phyloP scores from a whole-genome alignment of 108 stramenopile species.

The Pseudonitzschia multistriata region DNA sequence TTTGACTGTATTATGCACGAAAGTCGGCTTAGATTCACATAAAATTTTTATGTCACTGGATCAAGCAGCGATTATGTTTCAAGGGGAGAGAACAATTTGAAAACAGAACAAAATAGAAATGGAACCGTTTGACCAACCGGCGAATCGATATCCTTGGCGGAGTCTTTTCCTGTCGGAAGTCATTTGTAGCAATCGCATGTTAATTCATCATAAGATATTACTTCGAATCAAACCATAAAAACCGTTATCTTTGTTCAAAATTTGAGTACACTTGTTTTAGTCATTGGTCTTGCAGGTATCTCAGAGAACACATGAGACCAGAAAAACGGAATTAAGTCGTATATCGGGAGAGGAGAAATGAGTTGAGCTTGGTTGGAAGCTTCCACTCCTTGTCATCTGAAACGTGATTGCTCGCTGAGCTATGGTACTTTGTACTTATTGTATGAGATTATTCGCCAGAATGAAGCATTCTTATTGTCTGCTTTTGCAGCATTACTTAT shows the following conservation, averaged over 20 bases:
- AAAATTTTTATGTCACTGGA: conserved; percentile 13
- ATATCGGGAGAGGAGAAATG: too few species aligned
- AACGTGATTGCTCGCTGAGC: too few species aligned
- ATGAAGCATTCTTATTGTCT: too few species aligned
- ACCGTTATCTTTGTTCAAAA: neutral
- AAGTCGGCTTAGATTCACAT: neutral
- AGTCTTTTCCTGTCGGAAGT: conserved; percentile 37
- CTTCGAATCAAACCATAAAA: neutral
- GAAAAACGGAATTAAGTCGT: too few species aligned
- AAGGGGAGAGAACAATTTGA: conserved; percentile 6
- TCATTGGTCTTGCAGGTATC: too few species aligned
- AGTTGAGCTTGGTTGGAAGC: too few species aligned
- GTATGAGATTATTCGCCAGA: too few species aligned
- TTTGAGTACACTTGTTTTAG: too few species aligned
- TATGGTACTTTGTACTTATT: too few species aligned
- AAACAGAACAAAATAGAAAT: conserved; percentile 2
- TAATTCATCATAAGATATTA: conserved; percentile 14
- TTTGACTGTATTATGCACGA: neutral
- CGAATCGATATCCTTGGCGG: conserved; percentile 54
- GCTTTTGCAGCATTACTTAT: too few species aligned
- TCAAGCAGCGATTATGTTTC: conserved; percentile 13
- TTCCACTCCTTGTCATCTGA: too few species aligned
- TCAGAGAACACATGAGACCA: too few species aligned
- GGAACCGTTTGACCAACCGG: conserved; percentile 16
- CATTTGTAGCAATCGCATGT: conserved; percentile 9